Percentiles rank a stretch among this genome's conserved stretches.
Evolutionary conservation across 2,329 filamentous ascomycete genomes (phyloP).

Genomic region (Cladophialophora yegresii): DNA sequence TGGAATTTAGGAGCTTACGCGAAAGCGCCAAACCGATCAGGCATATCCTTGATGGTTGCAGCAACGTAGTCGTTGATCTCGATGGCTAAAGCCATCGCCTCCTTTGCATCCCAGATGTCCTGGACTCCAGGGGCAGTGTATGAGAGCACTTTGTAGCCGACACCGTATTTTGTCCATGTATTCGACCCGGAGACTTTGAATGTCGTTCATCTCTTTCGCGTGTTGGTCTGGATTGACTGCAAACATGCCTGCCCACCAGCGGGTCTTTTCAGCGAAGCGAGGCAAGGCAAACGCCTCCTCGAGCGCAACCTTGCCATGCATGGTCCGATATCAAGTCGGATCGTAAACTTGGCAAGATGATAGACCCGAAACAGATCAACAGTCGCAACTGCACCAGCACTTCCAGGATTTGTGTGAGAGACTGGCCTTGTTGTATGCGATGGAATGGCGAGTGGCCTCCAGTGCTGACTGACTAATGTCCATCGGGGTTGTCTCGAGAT

Average conservation of each 20-base stretch:
- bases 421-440: too few species aligned
- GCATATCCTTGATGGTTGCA: constrained; percentile 36
- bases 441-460: too few species aligned
- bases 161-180: constrained; percentile 37
- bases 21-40: constrained; percentile 47
- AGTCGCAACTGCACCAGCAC: too few species aligned
- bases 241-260: constrained; percentile 64
- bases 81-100: constrained; percentile 36
- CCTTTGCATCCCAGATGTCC: constrained; percentile 35
- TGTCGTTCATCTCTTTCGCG: constrained; percentile 54
- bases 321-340: too few species aligned
- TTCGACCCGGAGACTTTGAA: constrained; percentile 26
- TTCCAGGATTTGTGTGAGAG: too few species aligned
- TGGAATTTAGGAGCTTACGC: too few species aligned
- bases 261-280: constrained; percentile 59
- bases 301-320: constrained; percentile 56
- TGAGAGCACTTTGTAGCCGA: constrained; percentile 38
- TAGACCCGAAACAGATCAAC: too few species aligned
- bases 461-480: too few species aligned
- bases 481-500: too few species aligned
- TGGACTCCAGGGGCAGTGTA: constrained; percentile 39
- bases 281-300: constrained; percentile 40
- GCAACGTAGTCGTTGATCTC: constrained; percentile 40
- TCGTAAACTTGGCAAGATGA: too few species aligned
- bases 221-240: constrained; percentile 62